phyloP scores from a whole-genome alignment of 208 protist species.

The Kentomonas sorsogonicus region DNA sequence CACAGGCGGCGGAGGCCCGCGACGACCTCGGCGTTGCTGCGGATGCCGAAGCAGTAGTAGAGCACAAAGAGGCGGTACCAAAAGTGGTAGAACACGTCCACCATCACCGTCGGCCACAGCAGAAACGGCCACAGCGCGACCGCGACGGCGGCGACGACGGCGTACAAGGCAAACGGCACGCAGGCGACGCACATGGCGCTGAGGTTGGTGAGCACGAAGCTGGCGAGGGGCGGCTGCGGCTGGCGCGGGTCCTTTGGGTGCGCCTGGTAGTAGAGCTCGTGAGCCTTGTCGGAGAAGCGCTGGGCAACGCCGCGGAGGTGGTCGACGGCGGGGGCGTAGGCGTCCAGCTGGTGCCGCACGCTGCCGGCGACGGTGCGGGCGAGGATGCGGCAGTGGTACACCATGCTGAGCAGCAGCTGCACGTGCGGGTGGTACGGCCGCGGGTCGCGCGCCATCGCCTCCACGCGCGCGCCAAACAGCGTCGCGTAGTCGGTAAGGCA shows the following conservation, averaged over 20 bases:
- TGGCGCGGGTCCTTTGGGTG: background rate
- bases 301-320: background rate
- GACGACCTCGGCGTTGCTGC: slow-evolving; percentile 25
- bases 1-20: slow-evolving; percentile 14
- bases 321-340: background rate
- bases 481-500: slow-evolving; percentile 12
- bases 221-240: background rate
- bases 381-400: background rate
- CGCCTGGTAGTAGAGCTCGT: background rate
- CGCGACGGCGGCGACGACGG: slow-evolving; percentile 24
- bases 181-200: slow-evolving; percentile 12
- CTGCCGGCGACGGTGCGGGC: background rate
- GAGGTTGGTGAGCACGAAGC: background rate
- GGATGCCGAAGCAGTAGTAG: slow-evolving; percentile 50
- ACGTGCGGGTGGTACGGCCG: background rate
- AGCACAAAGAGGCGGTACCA: slow-evolving; percentile 60
- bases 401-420: too few species aligned
- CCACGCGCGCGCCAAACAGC: background rate
- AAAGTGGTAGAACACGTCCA: slow-evolving; percentile 45
- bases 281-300: background rate
- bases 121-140: slow-evolving; percentile 20
- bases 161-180: slow-evolving; percentile 16
- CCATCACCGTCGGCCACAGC: slow-evolving; percentile 31
- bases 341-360: background rate
- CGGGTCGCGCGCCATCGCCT: background rate